Conservation (phyloP, 805 yeast species). For the Metschnikowia lunata region DNA sequence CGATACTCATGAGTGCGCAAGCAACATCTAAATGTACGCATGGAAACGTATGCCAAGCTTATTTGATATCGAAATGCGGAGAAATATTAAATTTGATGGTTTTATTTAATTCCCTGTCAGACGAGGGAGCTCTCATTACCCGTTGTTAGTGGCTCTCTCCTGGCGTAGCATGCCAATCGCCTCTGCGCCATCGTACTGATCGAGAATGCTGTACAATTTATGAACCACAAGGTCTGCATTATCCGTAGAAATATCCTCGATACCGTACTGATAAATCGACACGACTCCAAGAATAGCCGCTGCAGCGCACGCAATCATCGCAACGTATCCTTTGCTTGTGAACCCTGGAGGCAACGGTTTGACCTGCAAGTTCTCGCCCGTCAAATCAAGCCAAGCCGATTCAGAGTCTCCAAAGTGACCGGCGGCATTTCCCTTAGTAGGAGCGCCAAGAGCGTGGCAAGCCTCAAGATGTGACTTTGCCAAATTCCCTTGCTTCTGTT, state of each 20-base stretch:
- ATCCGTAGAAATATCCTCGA: slow-evolving; percentile 54
- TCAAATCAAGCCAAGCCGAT: slow-evolving; percentile 49
- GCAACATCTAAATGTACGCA: background rate
- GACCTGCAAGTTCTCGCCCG: slow-evolving; percentile 59
- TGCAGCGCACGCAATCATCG: slow-evolving; percentile 49
- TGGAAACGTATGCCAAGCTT: too few species aligned
- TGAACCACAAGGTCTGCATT: slow-evolving; percentile 42
- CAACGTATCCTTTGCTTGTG: slow-evolving; percentile 65
- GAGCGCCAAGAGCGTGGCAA: slow-evolving; percentile 46
- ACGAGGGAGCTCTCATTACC: too few species aligned
- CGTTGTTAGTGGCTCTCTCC: background rate
- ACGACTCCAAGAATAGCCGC: slow-evolving; percentile 58
- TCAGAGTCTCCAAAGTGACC: slow-evolving; percentile 43
- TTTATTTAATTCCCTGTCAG: too few species aligned
- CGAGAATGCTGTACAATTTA: slow-evolving; percentile 29
- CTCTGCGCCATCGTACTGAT: slow-evolving; percentile 21
- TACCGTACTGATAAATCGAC: slow-evolving; percentile 59
- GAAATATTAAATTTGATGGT: too few species aligned
- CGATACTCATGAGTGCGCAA: background rate
- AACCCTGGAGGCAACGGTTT: slow-evolving; percentile 66
- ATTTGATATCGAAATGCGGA: too few species aligned
- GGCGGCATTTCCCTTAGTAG: slow-evolving; percentile 69
- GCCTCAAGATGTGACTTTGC: slow-evolving; percentile 47
- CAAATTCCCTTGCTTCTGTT: slow-evolving; percentile 25
- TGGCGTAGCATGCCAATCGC: slow-evolving; percentile 10